Conservation (phyloP, 331 rosid genomes). For the Pyracantha coccinea region DNA sequence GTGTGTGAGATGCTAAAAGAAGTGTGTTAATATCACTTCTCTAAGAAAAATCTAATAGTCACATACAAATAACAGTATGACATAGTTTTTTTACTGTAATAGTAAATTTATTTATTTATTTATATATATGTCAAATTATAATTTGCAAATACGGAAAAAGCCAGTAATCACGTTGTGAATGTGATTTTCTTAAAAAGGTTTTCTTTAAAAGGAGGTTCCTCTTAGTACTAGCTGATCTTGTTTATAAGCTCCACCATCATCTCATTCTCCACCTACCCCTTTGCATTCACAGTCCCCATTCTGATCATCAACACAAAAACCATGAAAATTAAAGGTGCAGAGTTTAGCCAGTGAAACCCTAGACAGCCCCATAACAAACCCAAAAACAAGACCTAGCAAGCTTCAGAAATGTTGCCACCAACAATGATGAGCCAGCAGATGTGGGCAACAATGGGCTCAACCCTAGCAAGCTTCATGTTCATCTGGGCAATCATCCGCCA, state of each 20-base stretch:
- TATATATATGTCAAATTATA: neutral
- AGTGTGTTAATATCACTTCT: too few relatives aligned
- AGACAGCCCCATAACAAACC: neutral
- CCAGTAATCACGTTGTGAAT: too few relatives aligned
- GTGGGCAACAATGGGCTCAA: slow-evolving; percentile 71
- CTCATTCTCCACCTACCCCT: slow-evolving; percentile 1
- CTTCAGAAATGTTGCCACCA: slow-evolving; percentile 23
- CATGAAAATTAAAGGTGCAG: neutral
- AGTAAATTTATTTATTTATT: too few relatives aligned
- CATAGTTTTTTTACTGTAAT: too few relatives aligned
- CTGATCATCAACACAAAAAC: neutral
- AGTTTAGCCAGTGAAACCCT: neutral
- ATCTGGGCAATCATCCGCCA: slow-evolving; percentile 74
- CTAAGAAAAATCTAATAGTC: too few relatives aligned
- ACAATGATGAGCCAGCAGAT: slow-evolving; percentile 43
- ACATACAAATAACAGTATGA: too few relatives aligned
- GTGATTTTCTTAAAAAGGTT: neutral
- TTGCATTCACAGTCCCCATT: neutral
- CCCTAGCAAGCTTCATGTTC: slow-evolving; percentile 77
- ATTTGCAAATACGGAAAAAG: neutral
- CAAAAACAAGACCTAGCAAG: neutral
- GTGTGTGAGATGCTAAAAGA: too few relatives aligned
- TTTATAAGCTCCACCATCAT: neutral
- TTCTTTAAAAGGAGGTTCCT: neutral
- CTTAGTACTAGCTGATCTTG: neutral